These are phyloP conservation scores for Bipolaris bicolor DNA, from an alignment of 2,329 filamentous ascomycete species.

Conservation along the genomic window DNA sequence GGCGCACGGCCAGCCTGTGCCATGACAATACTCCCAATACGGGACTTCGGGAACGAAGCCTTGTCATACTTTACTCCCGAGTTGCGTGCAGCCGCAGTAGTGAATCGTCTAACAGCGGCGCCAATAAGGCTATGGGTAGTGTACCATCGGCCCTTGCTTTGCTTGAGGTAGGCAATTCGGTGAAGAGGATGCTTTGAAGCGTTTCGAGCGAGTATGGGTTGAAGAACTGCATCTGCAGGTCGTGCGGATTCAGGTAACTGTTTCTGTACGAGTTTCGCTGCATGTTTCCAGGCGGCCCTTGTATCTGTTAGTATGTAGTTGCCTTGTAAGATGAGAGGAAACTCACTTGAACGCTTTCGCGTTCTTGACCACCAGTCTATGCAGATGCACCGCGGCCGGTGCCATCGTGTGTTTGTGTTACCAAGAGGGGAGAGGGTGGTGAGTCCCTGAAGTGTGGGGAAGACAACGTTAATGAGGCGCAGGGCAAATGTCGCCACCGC, in stretches of 20 bases:
- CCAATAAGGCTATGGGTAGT: conserved; percentile 60
- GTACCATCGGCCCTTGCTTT: conserved; percentile 68
- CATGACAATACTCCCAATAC: conserved; percentile 61
- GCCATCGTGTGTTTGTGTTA: conserved; percentile 42
- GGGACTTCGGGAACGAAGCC: conserved; percentile 62
- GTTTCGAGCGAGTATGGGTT: conserved; percentile 66
- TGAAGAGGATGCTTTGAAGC: conserved; percentile 65
- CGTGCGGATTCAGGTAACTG: conserved; percentile 52
- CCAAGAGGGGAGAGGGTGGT: conserved; percentile 24
- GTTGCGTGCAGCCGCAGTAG: conserved; percentile 52
- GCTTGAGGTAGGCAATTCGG: conserved; percentile 66
- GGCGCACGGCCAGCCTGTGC: conserved; percentile 77
- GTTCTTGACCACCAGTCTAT: conserved; percentile 51
- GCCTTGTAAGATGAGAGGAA: neutral
- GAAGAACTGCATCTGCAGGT: conserved; percentile 57
- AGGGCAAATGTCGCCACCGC: conserved; percentile 23
- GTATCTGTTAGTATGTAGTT: conserved; percentile 22
- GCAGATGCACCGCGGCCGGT: conserved; percentile 47
- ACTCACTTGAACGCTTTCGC: conserved; percentile 51
- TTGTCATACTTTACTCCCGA: conserved; percentile 56
- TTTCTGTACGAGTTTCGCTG: conserved; percentile 54
- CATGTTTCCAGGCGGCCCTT: conserved; percentile 57
- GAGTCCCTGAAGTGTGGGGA: conserved; percentile 27
- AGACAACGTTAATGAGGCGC: conserved; percentile 28
- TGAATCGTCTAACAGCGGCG: conserved; percentile 58